Conservation (phyloP, 2,329 filamentous ascomycete species). For the Claviceps capensis region DNA sequence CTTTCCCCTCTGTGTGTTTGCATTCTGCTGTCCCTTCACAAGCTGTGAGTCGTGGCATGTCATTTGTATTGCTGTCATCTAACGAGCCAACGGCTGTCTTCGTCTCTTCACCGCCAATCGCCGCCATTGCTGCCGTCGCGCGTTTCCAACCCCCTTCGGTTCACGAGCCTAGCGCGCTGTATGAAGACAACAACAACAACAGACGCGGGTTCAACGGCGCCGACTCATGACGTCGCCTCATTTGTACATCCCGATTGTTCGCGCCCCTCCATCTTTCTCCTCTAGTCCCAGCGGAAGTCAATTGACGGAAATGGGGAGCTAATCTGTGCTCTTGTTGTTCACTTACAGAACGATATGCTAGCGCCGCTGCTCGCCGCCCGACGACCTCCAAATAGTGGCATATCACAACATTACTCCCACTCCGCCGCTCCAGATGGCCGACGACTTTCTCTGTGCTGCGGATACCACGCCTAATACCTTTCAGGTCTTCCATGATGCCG, state of each 20-base stretch:
- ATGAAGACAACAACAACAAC: background rate
- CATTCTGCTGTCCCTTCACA: background rate
- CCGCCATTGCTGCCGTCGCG: background rate
- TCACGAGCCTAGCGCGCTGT: background rate
- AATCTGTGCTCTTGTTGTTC: background rate
- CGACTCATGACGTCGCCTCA: background rate
- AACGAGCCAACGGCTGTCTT: background rate
- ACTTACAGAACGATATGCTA: background rate
- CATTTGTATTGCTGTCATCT: background rate
- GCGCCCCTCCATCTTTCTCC: background rate
- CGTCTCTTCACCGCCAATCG: background rate
- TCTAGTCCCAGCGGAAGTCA: background rate
- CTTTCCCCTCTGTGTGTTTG: too few relatives aligned
- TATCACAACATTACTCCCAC: background rate
- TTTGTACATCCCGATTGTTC: background rate
- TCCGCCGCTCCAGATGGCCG: slow-evolving; percentile 30
- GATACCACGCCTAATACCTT: slow-evolving; percentile 33
- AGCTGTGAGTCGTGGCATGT: background rate
- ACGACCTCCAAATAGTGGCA: background rate
- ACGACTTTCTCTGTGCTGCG: slow-evolving; percentile 32
- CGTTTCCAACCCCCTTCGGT: background rate
- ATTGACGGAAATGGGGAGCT: background rate
- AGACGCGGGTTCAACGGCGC: background rate
- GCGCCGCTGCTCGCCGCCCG: background rate
- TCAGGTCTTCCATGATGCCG: slow-evolving; percentile 40